A percentile compares a stretch with the other conserved stretches of the same genome.
These are phyloP conservation scores for Bipolaris sorokiniana DNA, from an alignment of 2,329 filamentous ascomycete species.

Conservation along the genomic window DNA sequence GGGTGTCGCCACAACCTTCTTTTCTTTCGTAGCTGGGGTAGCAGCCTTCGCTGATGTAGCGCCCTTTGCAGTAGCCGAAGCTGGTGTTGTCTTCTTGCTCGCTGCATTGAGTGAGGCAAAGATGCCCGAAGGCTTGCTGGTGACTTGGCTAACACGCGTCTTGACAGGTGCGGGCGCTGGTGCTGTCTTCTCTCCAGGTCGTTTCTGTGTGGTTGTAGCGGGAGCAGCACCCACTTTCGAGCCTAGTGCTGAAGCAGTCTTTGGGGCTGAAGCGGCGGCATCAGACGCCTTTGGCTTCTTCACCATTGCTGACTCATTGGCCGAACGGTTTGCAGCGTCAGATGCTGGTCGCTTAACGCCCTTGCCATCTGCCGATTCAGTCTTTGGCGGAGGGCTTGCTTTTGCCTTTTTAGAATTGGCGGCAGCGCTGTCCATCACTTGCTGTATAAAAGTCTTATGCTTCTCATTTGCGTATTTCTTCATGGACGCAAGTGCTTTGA, in stretches of 20 bases:
- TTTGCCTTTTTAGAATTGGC: conserved; percentile 51
- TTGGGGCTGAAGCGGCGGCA: conserved; percentile 26
- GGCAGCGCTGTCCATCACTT: conserved; percentile 57
- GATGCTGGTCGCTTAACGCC: conserved; percentile 39
- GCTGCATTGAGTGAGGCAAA: conserved; percentile 56
- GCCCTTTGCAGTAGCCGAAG: conserved; percentile 30
- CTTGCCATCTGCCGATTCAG: conserved; percentile 35
- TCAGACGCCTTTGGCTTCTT: conserved; percentile 44
- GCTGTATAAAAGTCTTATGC: conserved; percentile 65
- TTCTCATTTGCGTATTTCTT: conserved; percentile 69
- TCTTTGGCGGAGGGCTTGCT: conserved; percentile 35
- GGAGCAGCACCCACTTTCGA: conserved; percentile 20
- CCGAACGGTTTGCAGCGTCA: conserved; percentile 25
- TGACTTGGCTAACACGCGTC: conserved; percentile 45
- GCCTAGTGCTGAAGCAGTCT: conserved; percentile 14
- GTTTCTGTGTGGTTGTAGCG: conserved; percentile 29
- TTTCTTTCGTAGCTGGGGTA: conserved; percentile 31
- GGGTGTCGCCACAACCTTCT: conserved; percentile 34
- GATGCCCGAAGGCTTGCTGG: conserved; percentile 54
- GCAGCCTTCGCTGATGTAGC: conserved; percentile 36
- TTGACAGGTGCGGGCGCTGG: conserved; percentile 36
- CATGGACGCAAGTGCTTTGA: conserved; percentile 67
- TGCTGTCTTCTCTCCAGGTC: conserved; percentile 37
- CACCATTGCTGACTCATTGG: conserved; percentile 25
- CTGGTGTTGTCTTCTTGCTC: conserved; percentile 50